A percentile compares a stretch with the other conserved stretches of the same genome.
Evolutionary conservation across 2,329 filamentous ascomycete genomes (phyloP).

Genomic region (Arthrobotrys entomopaga): DNA sequence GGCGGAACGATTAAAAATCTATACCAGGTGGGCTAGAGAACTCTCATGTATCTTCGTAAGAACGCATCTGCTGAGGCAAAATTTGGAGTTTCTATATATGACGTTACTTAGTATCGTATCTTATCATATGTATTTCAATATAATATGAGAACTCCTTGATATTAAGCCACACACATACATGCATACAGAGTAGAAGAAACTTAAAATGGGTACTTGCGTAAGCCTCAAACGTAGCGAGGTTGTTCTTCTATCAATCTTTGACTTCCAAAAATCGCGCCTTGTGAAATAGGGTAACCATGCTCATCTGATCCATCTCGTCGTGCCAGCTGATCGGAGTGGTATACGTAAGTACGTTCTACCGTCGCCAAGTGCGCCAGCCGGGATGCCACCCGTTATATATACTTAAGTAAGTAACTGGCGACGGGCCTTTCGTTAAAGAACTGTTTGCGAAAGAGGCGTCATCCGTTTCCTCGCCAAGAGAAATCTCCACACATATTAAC

Average conservation of each 20-base stretch:
- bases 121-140: background rate
- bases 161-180: background rate
- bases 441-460: conserved; percentile 1
- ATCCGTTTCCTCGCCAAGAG: conserved; percentile 9
- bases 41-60: background rate
- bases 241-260: background rate
- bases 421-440: background rate
- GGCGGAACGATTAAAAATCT: no score
- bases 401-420: no score
- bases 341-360: conserved; percentile 44
- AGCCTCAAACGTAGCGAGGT: conserved; percentile 1
- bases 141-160: background rate
- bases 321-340: conserved; percentile 48
- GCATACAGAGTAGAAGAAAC: no score
- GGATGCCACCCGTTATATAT: background rate
- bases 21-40: background rate
- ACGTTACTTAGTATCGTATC: background rate
- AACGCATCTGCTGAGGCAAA: conserved; percentile 10
- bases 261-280: background rate
- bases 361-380: background rate
- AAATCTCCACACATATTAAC: conserved; percentile 1
- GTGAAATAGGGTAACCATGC: background rate
- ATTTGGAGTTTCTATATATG: conserved; percentile 17
- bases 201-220: background rate
- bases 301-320: conserved; percentile 7